A percentile compares a stretch with the other conserved stretches of the same genome.
Conservation (phyloP, 352 stramenopile genomes). For the Aphanomyces astaci region DNA sequence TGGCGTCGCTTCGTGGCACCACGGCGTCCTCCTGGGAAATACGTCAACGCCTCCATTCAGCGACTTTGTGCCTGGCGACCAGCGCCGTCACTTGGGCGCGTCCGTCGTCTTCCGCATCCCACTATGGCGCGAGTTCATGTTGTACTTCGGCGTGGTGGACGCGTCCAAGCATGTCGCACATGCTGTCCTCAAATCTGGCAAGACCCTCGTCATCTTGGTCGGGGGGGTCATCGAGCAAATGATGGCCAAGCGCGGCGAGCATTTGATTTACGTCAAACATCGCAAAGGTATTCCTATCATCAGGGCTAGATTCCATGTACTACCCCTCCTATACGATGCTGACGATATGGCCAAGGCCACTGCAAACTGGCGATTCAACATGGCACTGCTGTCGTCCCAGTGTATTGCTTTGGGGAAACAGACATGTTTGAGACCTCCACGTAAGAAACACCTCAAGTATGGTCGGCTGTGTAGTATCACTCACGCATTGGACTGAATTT, state of each 20-base stretch:
- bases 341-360: slow-evolving; percentile 31
- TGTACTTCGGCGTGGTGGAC: slow-evolving; percentile 75
- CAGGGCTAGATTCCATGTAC: too few relatives aligned
- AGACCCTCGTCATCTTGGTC: slow-evolving; percentile 74
- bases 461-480: too few relatives aligned
- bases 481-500: background rate
- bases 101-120: slow-evolving; percentile 71
- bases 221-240: slow-evolving; percentile 79
- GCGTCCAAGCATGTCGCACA: slow-evolving; percentile 53
- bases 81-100: slow-evolving; percentile 54
- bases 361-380: slow-evolving; percentile 69
- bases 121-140: slow-evolving; percentile 62
- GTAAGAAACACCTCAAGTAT: too few relatives aligned
- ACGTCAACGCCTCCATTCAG: slow-evolving; percentile 60
- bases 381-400: slow-evolving; percentile 61
- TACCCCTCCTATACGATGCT: too few relatives aligned
- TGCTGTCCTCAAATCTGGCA: slow-evolving; percentile 42
- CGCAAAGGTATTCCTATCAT: too few relatives aligned
- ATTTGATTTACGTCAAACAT: slow-evolving; percentile 70
- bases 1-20: slow-evolving; percentile 58
- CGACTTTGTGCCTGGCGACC: slow-evolving; percentile 52
- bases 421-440: slow-evolving; percentile 75
- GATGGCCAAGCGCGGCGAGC: slow-evolving; percentile 56
- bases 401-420: slow-evolving; percentile 76
- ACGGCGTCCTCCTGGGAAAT: slow-evolving; percentile 52